phyloP scores from a whole-genome alignment of 345 rosid genomes.

The Populus nigra region DNA sequence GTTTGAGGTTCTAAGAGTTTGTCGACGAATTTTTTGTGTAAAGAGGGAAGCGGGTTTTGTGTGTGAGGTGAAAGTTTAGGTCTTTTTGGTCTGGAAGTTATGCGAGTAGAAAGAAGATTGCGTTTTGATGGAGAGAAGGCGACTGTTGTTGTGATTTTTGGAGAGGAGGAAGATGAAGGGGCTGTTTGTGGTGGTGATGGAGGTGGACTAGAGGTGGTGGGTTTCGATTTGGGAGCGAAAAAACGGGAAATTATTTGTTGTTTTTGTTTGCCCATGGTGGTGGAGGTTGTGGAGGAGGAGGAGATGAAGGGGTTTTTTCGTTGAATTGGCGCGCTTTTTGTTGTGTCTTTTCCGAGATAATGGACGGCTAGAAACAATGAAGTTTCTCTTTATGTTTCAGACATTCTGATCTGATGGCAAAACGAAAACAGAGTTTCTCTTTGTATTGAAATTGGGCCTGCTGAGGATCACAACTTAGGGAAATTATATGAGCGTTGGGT shows the following conservation, averaged over 20 bases:
- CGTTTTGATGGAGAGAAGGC: conserved; percentile 74
- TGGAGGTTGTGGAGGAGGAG: not conserved
- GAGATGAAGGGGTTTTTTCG: not conserved
- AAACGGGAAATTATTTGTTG: conserved; percentile 85
- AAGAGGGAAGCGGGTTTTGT: conserved; percentile 42
- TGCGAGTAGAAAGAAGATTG: conserved; percentile 57
- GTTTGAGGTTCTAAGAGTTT: conserved; percentile 38
- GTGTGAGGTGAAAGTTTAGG: conserved; percentile 58
- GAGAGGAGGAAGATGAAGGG: conserved; percentile 6
- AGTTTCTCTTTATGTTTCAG: too few species aligned
- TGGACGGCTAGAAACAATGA: too few species aligned
- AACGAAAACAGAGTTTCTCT: too few species aligned
- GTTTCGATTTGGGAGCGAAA: conserved; percentile 75
- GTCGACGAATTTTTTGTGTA: conserved; percentile 47
- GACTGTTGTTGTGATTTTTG: conserved; percentile 62
- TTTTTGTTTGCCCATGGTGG: conserved; percentile 67
- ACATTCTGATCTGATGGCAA: too few species aligned
- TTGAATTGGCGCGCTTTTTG: conserved; percentile 2
- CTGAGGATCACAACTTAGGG: too few species aligned
- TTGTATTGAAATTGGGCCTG: too few species aligned
- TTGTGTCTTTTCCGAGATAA: too few species aligned
- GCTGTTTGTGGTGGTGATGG: conserved; percentile 22
- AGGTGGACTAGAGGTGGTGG: conserved; percentile 17
- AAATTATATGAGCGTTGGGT: not conserved
- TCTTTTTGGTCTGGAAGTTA: conserved; percentile 41